These are phyloP conservation scores for Prunella vulgaris DNA, from an alignment of 257 asterid species.

Conservation along the genomic window DNA sequence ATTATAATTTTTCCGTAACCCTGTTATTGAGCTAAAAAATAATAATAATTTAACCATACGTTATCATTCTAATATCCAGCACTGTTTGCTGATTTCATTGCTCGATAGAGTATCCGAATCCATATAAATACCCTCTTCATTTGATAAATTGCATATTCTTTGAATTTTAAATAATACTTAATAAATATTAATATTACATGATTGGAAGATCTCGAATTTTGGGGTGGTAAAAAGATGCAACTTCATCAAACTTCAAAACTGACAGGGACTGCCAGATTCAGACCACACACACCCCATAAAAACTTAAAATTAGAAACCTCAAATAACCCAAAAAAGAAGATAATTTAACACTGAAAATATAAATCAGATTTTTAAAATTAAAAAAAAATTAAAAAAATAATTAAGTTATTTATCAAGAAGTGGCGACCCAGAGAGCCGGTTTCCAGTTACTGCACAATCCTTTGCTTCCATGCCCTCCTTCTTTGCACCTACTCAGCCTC, in stretches of 20 bases:
- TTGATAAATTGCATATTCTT: too few species aligned
- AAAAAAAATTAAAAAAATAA: neutral
- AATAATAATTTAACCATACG: too few species aligned
- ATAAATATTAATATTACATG: constrained; percentile 9
- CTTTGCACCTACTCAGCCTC: constrained; percentile 52
- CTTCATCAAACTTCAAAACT: constrained; percentile 15
- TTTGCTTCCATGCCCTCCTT: constrained; percentile 41
- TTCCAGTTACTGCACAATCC: constrained; percentile 55
- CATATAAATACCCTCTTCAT: too few species aligned
- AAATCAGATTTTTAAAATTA: neutral
- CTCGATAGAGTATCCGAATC: too few species aligned
- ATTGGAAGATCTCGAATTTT: constrained; percentile 7
- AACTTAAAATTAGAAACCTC: neutral
- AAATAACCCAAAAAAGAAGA: neutral
- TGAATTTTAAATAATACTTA: constrained; percentile 4
- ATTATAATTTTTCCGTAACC: too few species aligned
- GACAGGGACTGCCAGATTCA: constrained; percentile 7
- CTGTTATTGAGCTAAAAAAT: too few species aligned
- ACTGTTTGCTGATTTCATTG: too few species aligned
- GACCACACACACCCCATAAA: constrained; percentile 17
- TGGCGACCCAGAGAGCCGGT: constrained; percentile 57
- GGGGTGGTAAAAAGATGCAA: constrained; percentile 32
- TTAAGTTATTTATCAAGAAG: constrained; percentile 26
- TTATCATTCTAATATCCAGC: too few species aligned
- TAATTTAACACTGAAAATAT: neutral